Evolutionary conservation across 2,329 filamentous ascomycete genomes (phyloP), one percentile per base, ranked within the genome.

Genomic region (Pseudogymnoascus sp.): DNA sequence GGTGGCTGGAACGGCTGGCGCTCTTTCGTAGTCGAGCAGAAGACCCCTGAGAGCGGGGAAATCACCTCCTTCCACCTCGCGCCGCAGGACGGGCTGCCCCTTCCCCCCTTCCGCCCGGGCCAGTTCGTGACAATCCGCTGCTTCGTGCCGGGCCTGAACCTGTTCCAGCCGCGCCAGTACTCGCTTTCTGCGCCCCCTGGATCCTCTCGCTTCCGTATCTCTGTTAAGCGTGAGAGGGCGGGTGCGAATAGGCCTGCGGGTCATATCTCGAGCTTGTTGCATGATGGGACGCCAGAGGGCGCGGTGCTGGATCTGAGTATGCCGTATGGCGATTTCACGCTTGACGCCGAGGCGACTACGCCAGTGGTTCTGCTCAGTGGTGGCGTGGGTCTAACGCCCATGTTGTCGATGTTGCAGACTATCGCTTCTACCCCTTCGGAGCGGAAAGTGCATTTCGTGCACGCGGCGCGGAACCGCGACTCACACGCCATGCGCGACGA

Each of bases 91-190:
- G 80, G 78, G 50, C 68, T 78, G 53, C 74, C 75, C 5, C 77
- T 92, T 11, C 87, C 87, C 0, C 59, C 68, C 0, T 92, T 83
- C 77, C 77, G 81, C 47, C 87, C 89, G 0, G 89, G 89, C 36
- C 88, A 92, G 75, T 93, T 91, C 71, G 80, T 91, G 71, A 87
- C 84, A 53, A 74, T 92, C 64, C 83, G 83, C 68, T 74, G 88
- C 1, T 78, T 81, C 59, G 80, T 91, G 0, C 83, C 86, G 0
- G 78, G 80, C 61, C 78, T 88, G 31, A 82, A 83, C 17, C 79
- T 87, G 68, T 76, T 80, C 64, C 90, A 93, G 75, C 84, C 85
- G 65, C 78, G 89, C 62, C 90, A 93, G 77, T 93, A 91, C 78
- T 89, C 85, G 57, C 78, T 93, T 63, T 88, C 84, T 70, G 85